A percentile compares a stretch with the other conserved stretches of the same genome.
Evolutionary conservation across 371 early-diverging fungal genomes (phyloP).

Genomic region (Mycotypha africana): DNA sequence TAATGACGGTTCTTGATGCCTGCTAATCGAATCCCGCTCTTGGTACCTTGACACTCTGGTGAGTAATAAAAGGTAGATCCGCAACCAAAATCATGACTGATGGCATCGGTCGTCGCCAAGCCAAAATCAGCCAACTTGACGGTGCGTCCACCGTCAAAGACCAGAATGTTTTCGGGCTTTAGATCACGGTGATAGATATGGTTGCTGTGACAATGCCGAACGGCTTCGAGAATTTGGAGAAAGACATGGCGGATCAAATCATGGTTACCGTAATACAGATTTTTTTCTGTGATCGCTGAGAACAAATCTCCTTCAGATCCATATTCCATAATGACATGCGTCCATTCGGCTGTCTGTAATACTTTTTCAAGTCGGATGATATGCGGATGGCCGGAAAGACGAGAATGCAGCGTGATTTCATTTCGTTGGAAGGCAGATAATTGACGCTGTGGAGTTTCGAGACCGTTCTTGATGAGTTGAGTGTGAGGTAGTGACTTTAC

Average conservation of each 20-base stretch:
- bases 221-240: slow-evolving; percentile 54
- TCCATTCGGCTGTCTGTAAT: slow-evolving; percentile 49
- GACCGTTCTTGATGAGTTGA: slow-evolving; percentile 28
- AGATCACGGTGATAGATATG: slow-evolving; percentile 71
- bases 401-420: slow-evolving; percentile 72
- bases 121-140: slow-evolving; percentile 94
- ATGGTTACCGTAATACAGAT: slow-evolving; percentile 46
- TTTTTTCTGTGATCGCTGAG: slow-evolving; percentile 56
- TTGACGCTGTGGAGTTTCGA: slow-evolving; percentile 55
- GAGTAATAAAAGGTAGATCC: slow-evolving; percentile 93
- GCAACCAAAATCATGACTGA: slow-evolving; percentile 81
- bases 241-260: slow-evolving; percentile 49
- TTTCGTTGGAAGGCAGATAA: slow-evolving; percentile 55
- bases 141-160: slow-evolving; percentile 37
- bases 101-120: slow-evolving; percentile 71
- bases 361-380: slow-evolving; percentile 73
- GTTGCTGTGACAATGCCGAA: slow-evolving; percentile 49
- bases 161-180: slow-evolving; percentile 68
- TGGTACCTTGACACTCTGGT: slow-evolving; percentile 70
- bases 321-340: slow-evolving; percentile 73
- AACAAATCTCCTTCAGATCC: slow-evolving; percentile 68
- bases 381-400: slow-evolving; percentile 62
- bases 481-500: slow-evolving; percentile 69
- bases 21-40: too few relatives aligned
- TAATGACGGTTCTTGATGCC: slow-evolving; percentile 48